These are phyloP conservation scores for Blepharisma japonicum DNA, from an alignment of 73 alveolate species.

Conservation along the genomic window DNA sequence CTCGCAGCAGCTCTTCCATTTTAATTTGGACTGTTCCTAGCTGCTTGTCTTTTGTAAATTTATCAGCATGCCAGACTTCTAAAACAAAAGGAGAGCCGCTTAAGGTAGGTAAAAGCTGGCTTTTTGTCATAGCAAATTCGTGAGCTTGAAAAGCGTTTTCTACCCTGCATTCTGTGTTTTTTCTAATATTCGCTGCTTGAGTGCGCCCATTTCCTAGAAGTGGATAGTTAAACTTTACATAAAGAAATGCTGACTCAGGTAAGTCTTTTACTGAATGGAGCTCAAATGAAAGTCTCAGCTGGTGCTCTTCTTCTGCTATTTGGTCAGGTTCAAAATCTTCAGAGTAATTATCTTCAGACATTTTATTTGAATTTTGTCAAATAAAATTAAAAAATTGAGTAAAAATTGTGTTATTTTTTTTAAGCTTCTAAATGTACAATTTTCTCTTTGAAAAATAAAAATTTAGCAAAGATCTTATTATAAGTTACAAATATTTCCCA, in stretches of 20 bases:
- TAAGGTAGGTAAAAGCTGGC: background rate
- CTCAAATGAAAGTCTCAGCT: background rate
- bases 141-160: conserved; percentile 32
- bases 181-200: background rate
- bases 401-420: no score
- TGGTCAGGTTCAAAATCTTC: no score
- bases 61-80: conserved; percentile 28
- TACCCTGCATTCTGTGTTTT: conserved; percentile 10
- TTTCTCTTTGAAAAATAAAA: no score
- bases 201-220: conserved; percentile 20
- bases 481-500: no score
- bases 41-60: background rate
- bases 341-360: no score
- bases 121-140: conserved; percentile 3
- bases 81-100: background rate
- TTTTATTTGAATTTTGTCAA: no score
- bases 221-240: background rate
- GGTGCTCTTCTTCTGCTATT: conserved; percentile 26
- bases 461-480: no score
- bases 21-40: background rate
- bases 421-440: no score
- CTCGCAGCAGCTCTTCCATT: conserved; percentile 30
- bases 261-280: conserved; percentile 13
- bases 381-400: no score
- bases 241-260: background rate